Base-by-base conservation (phyloP, 192 early-diverging fungal genomes). In the Backusella sp. region DNA sequence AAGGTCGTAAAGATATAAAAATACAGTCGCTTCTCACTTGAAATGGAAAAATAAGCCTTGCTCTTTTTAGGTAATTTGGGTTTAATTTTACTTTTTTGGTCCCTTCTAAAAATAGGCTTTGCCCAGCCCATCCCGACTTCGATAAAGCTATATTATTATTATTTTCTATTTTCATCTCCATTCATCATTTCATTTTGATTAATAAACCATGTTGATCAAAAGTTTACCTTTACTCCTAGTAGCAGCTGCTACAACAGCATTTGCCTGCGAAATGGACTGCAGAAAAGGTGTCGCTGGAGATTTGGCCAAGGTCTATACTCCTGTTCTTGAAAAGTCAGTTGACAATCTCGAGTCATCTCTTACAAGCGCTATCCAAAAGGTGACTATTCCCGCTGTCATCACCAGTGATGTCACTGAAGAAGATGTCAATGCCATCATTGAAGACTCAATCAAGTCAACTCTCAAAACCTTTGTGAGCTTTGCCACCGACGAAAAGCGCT, bases 211-310 rank as follows among this genome's bases (percentile, higher is more conserved):
- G 68, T 53, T 75, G 68, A 56, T 53, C n/a, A 59, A 62, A 39
- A 39, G 39, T 41, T 44, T 77, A 9, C 42, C 56, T 26, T 42
- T 72, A 2, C n/a, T 77, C 2, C 41, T 76, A 26, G 28, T 73
- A 12, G 42, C 70, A 28, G 73, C 66, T 2, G 15, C 76, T 12
- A 28, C 73, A 21, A 75, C 59, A 3, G 65, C 73, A 15, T 62
- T 62, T 62, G 86, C 85, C 12, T 89, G 88, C 72, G 88, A 89
- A 76, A 75, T 65, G 9, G 80, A 81, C 15, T 89, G 88, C 59
- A 85, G 83, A 21, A 73, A 75, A 36, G 87, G 87, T 68, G 80
- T 89, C 36, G 78, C 86, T 6, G 39, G 36, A 34, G 86, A 80
- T 28, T 89, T 89, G 56, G 76, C 80, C 6, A 78, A 82, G 53